Conservation (phyloP, 352 stramenopile genomes). For the Phytophthora chlamydospora region DNA sequence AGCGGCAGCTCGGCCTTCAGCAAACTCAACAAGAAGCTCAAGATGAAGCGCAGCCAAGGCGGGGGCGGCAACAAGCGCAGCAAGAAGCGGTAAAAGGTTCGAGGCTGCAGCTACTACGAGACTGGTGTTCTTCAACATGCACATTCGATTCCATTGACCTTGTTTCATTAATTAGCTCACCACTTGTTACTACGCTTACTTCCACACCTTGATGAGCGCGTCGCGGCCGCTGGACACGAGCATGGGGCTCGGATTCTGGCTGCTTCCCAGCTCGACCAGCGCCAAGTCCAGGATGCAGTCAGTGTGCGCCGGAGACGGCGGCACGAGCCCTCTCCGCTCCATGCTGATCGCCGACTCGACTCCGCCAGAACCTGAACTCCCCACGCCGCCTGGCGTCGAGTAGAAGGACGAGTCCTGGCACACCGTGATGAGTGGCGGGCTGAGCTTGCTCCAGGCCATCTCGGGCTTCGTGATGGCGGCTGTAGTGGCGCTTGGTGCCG, state of each 20-base stretch:
- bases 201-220: slow-evolving; percentile 97
- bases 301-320: slow-evolving; percentile 88
- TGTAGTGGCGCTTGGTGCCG: slow-evolving; percentile 29
- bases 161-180: slow-evolving; percentile 31
- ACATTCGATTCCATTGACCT: slow-evolving; percentile 14
- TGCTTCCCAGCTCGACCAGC: slow-evolving; percentile 90
- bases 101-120: not conserved
- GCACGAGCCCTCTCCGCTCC: slow-evolving; percentile 87
- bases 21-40: slow-evolving; percentile 46
- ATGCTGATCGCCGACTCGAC: slow-evolving; percentile 82
- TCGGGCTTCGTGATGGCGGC: slow-evolving; percentile 76
- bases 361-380: slow-evolving; percentile 55
- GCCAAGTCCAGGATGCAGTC: slow-evolving; percentile 97
- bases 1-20: slow-evolving; percentile 11
- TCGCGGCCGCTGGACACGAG: slow-evolving; percentile 95
- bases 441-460: slow-evolving; percentile 89
- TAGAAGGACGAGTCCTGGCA: slow-evolving; percentile 86
- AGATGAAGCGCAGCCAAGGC: slow-evolving; percentile 41
- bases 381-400: slow-evolving; percentile 49
- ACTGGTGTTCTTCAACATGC: not conserved
- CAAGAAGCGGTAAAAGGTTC: slow-evolving; percentile 44
- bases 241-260: slow-evolving; percentile 58
- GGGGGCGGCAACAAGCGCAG: slow-evolving; percentile 41
- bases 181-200: slow-evolving; percentile 54
- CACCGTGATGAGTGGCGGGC: slow-evolving; percentile 81